Conservation (phyloP, 1,284 basidiomycete genomes). For the Pseudozyma thailandica region DNA sequence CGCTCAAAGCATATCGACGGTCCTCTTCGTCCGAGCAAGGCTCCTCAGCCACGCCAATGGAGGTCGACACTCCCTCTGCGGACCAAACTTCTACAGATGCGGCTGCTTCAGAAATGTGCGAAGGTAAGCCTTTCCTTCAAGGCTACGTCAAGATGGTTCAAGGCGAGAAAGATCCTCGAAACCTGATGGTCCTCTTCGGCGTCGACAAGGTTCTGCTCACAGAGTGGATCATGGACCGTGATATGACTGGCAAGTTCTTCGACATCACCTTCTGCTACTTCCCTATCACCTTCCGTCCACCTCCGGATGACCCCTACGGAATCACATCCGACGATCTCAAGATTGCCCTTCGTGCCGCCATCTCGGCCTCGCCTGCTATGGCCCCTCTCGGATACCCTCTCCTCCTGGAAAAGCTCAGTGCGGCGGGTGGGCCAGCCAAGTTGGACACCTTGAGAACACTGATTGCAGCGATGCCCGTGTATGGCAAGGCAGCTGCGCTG, state of each 20-base stretch:
- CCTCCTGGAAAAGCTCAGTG: conserved; percentile 90
- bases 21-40: conserved; percentile 6
- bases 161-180: conserved; percentile 97
- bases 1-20: conserved; percentile 19
- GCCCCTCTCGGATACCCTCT: conserved; percentile 85
- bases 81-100: conserved; percentile 6
- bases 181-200: conserved; percentile 88
- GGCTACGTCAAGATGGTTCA: conserved; percentile 84
- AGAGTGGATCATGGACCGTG: conserved; percentile 81
- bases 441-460: conserved; percentile 62
- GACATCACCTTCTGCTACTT: conserved; percentile 98
- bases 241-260: conserved; percentile 80
- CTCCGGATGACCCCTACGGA: conserved; percentile 92
- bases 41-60: conserved; percentile 10
- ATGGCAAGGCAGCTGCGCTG: conserved; percentile 55
- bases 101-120: conserved; percentile 22
- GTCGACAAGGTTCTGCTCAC: conserved; percentile 85
- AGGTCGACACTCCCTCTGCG: conserved; percentile 12
- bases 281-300: conserved; percentile 95
- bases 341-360: conserved; percentile 76
- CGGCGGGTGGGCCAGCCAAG: conserved; percentile 85
- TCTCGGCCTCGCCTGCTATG: conserved; percentile 83
- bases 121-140: conserved; percentile 76
- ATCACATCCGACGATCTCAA: conserved; percentile 90
- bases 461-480: conserved; percentile 60